Percentiles rank a stretch among this genome's conserved stretches.
These are phyloP conservation scores for Penicillium psychrofluorescens DNA, from an alignment of 495 filamentous ascomycete genomes.

Conservation along the genomic window DNA sequence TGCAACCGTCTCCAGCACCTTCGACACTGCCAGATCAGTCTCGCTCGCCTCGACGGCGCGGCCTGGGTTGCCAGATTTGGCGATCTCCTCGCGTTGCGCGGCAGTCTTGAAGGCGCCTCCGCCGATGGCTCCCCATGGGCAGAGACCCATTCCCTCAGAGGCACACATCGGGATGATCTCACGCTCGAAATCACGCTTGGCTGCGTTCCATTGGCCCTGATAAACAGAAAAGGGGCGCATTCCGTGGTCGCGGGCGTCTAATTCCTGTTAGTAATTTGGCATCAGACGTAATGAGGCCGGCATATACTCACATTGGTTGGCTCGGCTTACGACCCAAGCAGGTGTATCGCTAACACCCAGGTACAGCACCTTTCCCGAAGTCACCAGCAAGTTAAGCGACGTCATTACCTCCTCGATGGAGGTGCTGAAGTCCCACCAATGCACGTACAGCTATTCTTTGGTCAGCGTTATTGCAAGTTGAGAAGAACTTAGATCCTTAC, in stretches of 20 bases:
- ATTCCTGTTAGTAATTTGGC: neutral
- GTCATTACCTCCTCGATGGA: slow-evolving; percentile 67
- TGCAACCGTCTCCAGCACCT: slow-evolving; percentile 54
- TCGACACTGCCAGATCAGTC: slow-evolving; percentile 31
- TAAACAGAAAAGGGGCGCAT: slow-evolving; percentile 60
- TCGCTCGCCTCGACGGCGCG: slow-evolving; percentile 9
- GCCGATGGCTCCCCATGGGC: slow-evolving; percentile 57
- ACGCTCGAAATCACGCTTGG: slow-evolving; percentile 58
- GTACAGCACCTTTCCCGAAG: slow-evolving; percentile 60
- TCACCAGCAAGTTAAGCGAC: slow-evolving; percentile 51
- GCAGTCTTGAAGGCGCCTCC: slow-evolving; percentile 37
- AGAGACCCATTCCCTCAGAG: slow-evolving; percentile 63
- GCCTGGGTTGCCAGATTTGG: slow-evolving; percentile 11
- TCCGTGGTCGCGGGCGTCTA: slow-evolving; percentile 57
- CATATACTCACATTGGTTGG: slow-evolving; percentile 42
- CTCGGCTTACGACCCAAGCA: slow-evolving; percentile 62
- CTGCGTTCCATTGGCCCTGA: slow-evolving; percentile 57
- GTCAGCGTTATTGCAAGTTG: neutral
- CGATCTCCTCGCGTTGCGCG: slow-evolving; percentile 13
- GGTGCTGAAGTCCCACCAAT: slow-evolving; percentile 62
- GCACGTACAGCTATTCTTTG: slow-evolving; percentile 33
- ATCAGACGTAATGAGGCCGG: neutral
- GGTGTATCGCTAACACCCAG: slow-evolving; percentile 63
- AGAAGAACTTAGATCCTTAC: slow-evolving; percentile 3
- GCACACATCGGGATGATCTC: slow-evolving; percentile 62